Conservation (phyloP, 148 eudicot species). For the Cornus kousa region DNA sequence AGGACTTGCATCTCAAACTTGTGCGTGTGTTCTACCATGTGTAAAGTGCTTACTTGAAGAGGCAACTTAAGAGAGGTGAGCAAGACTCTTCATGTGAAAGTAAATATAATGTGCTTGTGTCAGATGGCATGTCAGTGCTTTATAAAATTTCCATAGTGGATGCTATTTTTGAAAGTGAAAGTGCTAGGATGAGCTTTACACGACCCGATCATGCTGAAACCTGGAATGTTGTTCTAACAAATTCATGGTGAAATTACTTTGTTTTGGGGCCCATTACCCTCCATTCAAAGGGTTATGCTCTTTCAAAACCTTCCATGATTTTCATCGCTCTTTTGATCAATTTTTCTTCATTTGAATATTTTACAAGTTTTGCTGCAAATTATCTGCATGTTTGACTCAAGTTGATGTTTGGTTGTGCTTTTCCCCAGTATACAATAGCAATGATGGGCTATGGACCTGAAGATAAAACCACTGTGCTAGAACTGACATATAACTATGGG, state of each 20-base stretch:
- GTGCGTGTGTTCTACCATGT: background rate
- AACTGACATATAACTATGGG: slow-evolving; percentile 88
- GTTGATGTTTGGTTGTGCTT: slow-evolving; percentile 10
- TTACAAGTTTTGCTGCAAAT: background rate
- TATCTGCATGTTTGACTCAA: background rate
- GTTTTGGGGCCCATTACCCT: background rate
- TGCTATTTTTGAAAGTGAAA: background rate
- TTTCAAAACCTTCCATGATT: background rate
- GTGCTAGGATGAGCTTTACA: background rate
- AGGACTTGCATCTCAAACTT: background rate
- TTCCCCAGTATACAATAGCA: slow-evolving; percentile 73
- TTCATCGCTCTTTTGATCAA: background rate
- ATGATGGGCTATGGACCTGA: slow-evolving; percentile 95
- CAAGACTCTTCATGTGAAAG: background rate
- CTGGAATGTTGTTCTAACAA: background rate
- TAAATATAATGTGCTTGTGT: background rate
- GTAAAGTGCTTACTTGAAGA: too few species aligned
- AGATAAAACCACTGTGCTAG: slow-evolving; percentile 75
- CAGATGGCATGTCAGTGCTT: background rate
- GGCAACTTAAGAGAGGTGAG: background rate
- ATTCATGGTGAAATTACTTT: background rate
- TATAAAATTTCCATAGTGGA: background rate
- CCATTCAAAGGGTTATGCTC: background rate
- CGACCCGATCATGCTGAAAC: background rate
- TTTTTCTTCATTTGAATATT: background rate